These are phyloP conservation scores for Leccinum incarnatum DNA, from an alignment of 768 basidiomycete genomes.

Conservation along the genomic window DNA sequence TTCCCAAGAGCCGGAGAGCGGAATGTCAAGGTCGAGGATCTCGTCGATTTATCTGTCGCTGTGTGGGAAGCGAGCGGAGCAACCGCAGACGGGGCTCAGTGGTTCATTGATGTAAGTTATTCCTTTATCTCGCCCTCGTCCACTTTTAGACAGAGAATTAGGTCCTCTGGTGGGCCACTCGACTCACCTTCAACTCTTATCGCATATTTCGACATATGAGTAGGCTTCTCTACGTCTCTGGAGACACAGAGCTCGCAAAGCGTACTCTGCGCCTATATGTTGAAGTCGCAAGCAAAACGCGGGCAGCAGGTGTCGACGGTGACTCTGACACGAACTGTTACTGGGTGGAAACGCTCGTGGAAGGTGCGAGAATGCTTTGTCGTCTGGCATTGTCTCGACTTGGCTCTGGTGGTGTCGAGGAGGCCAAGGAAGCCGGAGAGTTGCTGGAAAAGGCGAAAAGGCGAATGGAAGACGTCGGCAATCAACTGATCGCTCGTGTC, in stretches of 20 bases:
- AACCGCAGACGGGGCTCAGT: slow-evolving; percentile 59
- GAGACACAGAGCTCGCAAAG: slow-evolving; percentile 61
- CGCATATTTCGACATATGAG: slow-evolving; percentile 83
- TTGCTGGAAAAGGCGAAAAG: slow-evolving; percentile 60
- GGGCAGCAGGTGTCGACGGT: slow-evolving; percentile 45
- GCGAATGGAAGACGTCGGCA: slow-evolving; percentile 48
- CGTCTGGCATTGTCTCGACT: slow-evolving; percentile 41
- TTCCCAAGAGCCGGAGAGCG: slow-evolving; percentile 83
- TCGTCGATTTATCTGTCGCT: slow-evolving; percentile 76
- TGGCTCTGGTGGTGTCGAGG: slow-evolving; percentile 46
- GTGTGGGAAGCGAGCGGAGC: slow-evolving; percentile 78
- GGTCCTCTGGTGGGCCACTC: slow-evolving; percentile 94
- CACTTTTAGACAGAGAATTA: slow-evolving; percentile 28
- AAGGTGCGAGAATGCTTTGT: slow-evolving; percentile 78
- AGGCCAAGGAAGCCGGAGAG: slow-evolving; percentile 59
- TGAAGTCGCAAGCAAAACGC: slow-evolving; percentile 80
- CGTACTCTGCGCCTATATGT: slow-evolving; percentile 79
- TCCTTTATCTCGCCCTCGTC: neutral
- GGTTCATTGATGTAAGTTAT: slow-evolving; percentile 75
- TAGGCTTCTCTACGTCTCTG: slow-evolving; percentile 61
- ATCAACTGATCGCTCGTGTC: slow-evolving; percentile 56
- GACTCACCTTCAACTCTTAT: slow-evolving; percentile 90
- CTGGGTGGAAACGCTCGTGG: slow-evolving; percentile 77
- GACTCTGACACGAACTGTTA: slow-evolving; percentile 63
- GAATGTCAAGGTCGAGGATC: slow-evolving; percentile 77